Base-by-base conservation (phyloP, 176 grass and related monocot genomes). In the Avena insularis region DNA sequence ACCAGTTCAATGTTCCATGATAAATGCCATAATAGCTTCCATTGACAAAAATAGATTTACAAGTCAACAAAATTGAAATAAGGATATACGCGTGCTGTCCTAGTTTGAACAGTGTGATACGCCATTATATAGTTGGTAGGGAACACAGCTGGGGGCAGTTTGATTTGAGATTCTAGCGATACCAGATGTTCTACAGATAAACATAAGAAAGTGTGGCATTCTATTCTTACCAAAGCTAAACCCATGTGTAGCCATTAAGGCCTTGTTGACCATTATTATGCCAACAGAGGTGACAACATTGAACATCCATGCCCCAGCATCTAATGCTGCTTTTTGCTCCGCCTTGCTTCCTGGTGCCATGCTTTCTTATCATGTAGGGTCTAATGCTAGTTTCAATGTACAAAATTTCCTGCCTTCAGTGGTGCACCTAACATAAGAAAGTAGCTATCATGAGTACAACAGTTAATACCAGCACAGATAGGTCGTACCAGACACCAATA, bases 191-290 rank as follows among this genome's bases (percentile, higher is more conserved):
- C 5, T 45, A 68, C 6, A 69, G 36, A 59, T 60, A 59, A 79
- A 79, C 48, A 45, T n/a, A 69, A 46, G 4, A 46, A 43, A 71
- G 16, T 10, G 36, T n/a, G 29, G 16, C 49, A 70, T 36, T 31
- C 14, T 35, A 31, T 54, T 75, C 82, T 91, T 89, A 97, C 94
- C 94, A 75, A 97, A 97, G 66, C 86, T 92, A 88, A 93, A 97
- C 40, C 90, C 79, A 88, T 92, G 75, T 49, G 86, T 92, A 65
- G 92, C 92, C 94, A 97, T 97, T 83, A 96, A 81, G 21, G 91
- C 88, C 75, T 96, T 93, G 85, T 96, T 96, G 61, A 93, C 91
- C 91, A 96, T 96, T 79, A 96, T 96, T 58, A 97, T 89, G 69
- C 92, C 94, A 23, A 97, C 94, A 4, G 94, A 96, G 64, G 92